Conservation (phyloP, 441 rosid species). For the Hypseocharis bilobata region DNA sequence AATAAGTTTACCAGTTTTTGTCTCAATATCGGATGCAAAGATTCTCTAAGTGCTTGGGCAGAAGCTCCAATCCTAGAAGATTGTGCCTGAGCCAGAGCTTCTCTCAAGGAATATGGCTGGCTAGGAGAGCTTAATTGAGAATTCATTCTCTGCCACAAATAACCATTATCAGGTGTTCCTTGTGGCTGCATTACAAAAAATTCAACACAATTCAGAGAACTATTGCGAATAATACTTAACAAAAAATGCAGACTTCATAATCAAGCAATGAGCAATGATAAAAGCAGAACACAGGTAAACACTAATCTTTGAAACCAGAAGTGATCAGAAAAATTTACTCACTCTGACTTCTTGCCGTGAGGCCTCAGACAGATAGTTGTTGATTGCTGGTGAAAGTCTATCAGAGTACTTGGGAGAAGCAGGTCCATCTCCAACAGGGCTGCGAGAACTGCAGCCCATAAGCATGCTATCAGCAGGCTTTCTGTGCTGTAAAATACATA, state of each 20-base stretch:
- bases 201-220: neutral
- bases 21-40: constrained; percentile 90
- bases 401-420: constrained; percentile 94
- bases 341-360: constrained; percentile 97
- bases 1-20: constrained; percentile 66
- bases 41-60: constrained; percentile 93
- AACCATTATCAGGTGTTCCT: constrained; percentile 92
- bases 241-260: neutral
- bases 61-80: constrained; percentile 99
- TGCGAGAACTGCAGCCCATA: constrained; percentile 80
- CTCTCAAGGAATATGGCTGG: constrained; percentile 96
- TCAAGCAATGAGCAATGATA: neutral
- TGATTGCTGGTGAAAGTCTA: constrained; percentile 90
- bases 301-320: constrained; percentile 1
- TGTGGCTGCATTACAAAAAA: constrained; percentile 51
- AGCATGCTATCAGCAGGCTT: constrained; percentile 87
- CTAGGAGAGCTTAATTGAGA: constrained; percentile 97
- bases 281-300: neutral
- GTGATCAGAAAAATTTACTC: constrained; percentile 26
- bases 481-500: constrained; percentile 55
- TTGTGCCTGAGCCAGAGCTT: constrained; percentile 98
- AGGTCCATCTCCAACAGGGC: constrained; percentile 73
- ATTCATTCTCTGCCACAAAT: constrained; percentile 93
- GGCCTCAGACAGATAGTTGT: constrained; percentile 89
- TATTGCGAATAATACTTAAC: neutral